A percentile compares a stretch with the other conserved stretches of the same genome.
phyloP scores from a whole-genome alignment of 257 asterid species.

The Przewalskia tangutica region DNA sequence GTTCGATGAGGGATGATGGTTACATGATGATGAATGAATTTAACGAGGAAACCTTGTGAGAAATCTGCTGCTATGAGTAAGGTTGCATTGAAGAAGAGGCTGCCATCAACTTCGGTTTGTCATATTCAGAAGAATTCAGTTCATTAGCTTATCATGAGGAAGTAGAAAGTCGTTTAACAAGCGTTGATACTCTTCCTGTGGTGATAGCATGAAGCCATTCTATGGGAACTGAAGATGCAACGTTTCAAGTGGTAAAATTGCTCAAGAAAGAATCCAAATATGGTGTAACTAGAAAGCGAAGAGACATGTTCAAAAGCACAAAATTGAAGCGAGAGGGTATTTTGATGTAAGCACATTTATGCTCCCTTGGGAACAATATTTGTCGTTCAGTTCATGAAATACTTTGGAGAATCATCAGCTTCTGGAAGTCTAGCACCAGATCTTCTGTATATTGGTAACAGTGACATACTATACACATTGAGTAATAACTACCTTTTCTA shows the following conservation, averaged over 20 bases:
- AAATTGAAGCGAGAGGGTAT: background rate
- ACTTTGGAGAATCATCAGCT: background rate
- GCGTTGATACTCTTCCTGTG: background rate
- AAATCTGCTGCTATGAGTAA: background rate
- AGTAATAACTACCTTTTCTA: background rate
- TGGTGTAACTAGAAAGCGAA: background rate
- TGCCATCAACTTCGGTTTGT: background rate
- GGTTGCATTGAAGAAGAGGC: background rate
- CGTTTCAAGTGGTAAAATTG: background rate
- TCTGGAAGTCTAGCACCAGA: background rate
- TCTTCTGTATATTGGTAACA: background rate
- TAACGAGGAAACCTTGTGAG: conserved; percentile 11
- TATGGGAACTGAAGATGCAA: background rate
- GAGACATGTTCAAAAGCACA: background rate
- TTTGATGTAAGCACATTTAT: background rate
- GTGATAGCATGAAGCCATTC: background rate
- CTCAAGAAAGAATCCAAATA: background rate
- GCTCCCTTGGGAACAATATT: background rate
- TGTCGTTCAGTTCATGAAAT: background rate
- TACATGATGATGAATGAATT: conserved; percentile 12
- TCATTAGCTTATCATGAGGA: background rate
- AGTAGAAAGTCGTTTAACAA: background rate
- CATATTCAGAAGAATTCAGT: background rate
- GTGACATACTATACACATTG: background rate
- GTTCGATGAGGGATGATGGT: conserved; percentile 16